Evolutionary conservation across 495 filamentous ascomycete species (phyloP).

Genomic region (Aspergillus egyptiacus): DNA sequence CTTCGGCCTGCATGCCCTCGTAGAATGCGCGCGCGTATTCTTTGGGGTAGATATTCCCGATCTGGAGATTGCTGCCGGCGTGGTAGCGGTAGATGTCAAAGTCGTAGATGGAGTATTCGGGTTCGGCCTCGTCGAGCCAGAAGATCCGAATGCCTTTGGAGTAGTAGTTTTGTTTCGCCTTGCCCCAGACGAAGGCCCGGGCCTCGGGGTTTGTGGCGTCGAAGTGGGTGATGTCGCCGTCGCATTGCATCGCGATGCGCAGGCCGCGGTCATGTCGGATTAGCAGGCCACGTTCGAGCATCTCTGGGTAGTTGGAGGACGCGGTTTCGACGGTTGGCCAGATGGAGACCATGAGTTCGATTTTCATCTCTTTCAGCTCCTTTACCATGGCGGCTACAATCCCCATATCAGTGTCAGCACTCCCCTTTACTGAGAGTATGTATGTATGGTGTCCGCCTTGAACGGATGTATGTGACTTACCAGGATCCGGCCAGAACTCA

Average conservation of each 20-base stretch:
- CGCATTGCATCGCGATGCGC: constrained; percentile 45
- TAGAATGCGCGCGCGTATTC: constrained; percentile 52
- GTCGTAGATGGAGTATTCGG: constrained; percentile 53
- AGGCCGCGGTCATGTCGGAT: constrained; percentile 50
- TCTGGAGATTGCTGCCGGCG: constrained; percentile 43
- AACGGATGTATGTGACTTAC: constrained; percentile 17
- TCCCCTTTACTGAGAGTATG: not conserved
- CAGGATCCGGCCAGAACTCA: constrained; percentile 52
- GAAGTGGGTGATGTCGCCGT: constrained; percentile 50
- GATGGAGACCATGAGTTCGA: constrained; percentile 56
- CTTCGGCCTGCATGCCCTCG: constrained; percentile 46
- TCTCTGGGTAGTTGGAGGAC: constrained; percentile 48
- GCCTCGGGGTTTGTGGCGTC: constrained; percentile 52
- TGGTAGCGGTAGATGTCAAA: constrained; percentile 56
- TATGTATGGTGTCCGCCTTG: not conserved
- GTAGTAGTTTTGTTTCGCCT: constrained; percentile 50
- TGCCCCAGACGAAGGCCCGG: constrained; percentile 48
- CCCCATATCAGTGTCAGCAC: not conserved
- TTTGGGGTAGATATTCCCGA: constrained; percentile 52
- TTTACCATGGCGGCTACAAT: constrained; percentile 46
- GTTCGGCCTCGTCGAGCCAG: constrained; percentile 59
- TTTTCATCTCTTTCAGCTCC: constrained; percentile 45
- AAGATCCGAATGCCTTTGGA: constrained; percentile 51
- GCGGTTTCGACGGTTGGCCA: constrained; percentile 52
- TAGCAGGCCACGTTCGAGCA: constrained; percentile 48